Base-by-base conservation (phyloP, 179 eudicot species). In the Heliamphora pulchella region DNA sequence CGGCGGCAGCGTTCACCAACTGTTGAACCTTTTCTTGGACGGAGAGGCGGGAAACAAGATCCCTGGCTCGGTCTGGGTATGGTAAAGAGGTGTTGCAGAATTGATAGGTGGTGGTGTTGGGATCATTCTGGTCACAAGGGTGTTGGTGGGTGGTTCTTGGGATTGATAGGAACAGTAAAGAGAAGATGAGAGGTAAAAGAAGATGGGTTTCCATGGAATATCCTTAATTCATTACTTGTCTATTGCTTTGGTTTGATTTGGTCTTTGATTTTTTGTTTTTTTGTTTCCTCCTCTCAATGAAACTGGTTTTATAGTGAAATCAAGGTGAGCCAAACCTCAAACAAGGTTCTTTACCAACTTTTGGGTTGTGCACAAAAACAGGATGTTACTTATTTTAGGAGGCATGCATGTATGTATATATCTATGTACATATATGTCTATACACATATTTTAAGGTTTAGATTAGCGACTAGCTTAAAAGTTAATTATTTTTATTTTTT, bases 11-110 rank as follows among this genome's bases (percentile, higher is more conserved):
- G 78, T 84, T 82, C 0, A 86, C 86, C 41, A 87, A 54, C 18
- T 84, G 84, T 44, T 71, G 64, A 3, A 75, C 81, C 51, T 88
- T 88, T 76, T 88, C 90, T 3, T 70, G 44, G 13, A 88, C 78
- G 15, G 84, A 78, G 55, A 88, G 83, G 14, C 88, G 83, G 1
- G 83, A 65, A 61, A 88, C 82, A n/a, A 86, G 79, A 78, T 88
- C 88, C 46, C 82, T 81, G 53, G 86, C 86, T 47, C 87, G 85
- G 7, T 72, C 83, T 20, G 65, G 3, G 9, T 80, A 80, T 2
- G 88, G 15, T 47, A 84, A 57, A 3, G 85, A 53, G 39, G 84
- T 80, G 77, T 86, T 51, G 61, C 90, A 88, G 50, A 86, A 88
- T 8, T 75, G 51, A 11, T 74, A 79, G 1, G 55, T 71, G 63